Percentiles rank a stretch among this genome's conserved stretches.
phyloP scores from a whole-genome alignment of 345 rosid genomes.

The Jatropha curcas region DNA sequence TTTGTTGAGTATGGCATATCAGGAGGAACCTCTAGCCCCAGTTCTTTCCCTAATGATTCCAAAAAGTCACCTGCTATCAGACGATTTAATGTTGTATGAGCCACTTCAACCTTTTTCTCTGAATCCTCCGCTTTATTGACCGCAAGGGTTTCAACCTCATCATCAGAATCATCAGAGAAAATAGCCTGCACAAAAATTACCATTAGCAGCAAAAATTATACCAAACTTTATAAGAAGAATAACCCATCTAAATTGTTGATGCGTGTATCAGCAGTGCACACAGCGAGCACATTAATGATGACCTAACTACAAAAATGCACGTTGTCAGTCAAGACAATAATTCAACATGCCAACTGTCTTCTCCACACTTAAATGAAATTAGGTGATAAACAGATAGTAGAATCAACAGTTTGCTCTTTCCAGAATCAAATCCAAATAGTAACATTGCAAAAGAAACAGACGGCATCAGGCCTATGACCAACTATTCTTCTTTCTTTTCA shows the following conservation, averaged over 20 bases:
- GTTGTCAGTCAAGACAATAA: background rate
- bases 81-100: slow-evolving; percentile 75
- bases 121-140: slow-evolving; percentile 46
- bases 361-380: background rate
- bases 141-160: slow-evolving; percentile 49
- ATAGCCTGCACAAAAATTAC: slow-evolving; percentile 60
- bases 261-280: background rate
- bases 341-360: background rate
- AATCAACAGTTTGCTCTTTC: background rate
- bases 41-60: slow-evolving; percentile 92
- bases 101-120: slow-evolving; percentile 69
- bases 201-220: background rate
- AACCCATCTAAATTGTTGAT: background rate
- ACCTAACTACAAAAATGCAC: background rate
- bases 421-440: background rate
- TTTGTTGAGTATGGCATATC: slow-evolving; percentile 43
- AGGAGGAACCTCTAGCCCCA: slow-evolving; percentile 91
- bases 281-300: background rate
- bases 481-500: background rate
- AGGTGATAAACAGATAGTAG: background rate
- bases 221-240: too few species aligned
- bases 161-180: slow-evolving; percentile 91
- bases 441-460: too few species aligned
- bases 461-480: too few species aligned
- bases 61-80: slow-evolving; percentile 91